Evolutionary conservation across 805 yeast genomes (phyloP).

Genomic region (Starmerella vaccinii): DNA sequence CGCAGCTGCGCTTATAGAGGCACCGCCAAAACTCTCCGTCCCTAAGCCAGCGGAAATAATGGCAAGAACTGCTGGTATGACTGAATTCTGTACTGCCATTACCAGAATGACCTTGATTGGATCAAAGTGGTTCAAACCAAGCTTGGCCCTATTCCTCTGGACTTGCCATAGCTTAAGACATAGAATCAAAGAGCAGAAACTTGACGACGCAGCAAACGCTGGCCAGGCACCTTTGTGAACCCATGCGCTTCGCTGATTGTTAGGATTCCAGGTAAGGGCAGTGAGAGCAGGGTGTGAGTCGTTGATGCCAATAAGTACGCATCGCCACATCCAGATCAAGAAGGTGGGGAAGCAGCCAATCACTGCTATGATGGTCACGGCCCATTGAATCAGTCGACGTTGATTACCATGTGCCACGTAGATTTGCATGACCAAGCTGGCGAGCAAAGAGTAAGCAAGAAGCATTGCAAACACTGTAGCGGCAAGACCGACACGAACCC

Average conservation of each 20-base stretch:
- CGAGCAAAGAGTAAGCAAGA: conserved; percentile 50
- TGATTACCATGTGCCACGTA: conserved; percentile 47
- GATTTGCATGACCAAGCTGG: conserved; percentile 62
- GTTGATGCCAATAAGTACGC: conserved; percentile 26
- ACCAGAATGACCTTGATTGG: conserved; percentile 70
- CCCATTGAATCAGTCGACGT: conserved; percentile 24
- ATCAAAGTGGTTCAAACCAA: conserved; percentile 77
- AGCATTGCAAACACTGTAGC: conserved; percentile 51
- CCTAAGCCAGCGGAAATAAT: conserved; percentile 34
- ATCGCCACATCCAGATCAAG: conserved; percentile 48
- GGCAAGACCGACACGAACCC: conserved; percentile 44
- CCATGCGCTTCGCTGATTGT: conserved; percentile 23
- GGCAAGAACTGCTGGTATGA: conserved; percentile 63
- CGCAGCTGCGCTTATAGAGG: conserved; percentile 16
- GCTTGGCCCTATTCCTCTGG: conserved; percentile 54
- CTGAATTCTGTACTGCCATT: conserved; percentile 71
- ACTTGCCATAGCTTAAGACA: conserved; percentile 58
- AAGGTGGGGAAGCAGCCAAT: conserved; percentile 45
- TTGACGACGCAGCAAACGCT: conserved; percentile 58
- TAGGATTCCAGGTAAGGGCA: not conserved
- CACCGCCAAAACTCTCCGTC: conserved; percentile 9
- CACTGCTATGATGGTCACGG: conserved; percentile 34
- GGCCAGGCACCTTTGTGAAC: conserved; percentile 32
- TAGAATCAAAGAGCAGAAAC: conserved; percentile 50
- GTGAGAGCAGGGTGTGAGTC: not conserved